These are phyloP conservation scores for Haematococcus sp. DNA, from an alignment of 139 green algal species.

Conservation along the genomic window DNA sequence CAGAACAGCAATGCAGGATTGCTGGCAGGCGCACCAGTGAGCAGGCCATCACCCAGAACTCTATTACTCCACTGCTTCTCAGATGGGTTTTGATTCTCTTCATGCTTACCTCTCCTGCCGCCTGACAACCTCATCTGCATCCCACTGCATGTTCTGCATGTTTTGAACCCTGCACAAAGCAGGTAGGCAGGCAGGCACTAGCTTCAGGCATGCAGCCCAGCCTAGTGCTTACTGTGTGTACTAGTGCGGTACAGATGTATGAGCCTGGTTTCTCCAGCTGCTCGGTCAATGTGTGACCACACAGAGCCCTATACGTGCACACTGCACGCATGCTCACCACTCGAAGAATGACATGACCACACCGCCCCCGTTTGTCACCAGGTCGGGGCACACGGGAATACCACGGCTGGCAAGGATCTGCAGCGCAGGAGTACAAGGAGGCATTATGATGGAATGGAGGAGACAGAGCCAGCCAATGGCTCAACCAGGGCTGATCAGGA, in stretches of 20 bases:
- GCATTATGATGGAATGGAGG: background rate
- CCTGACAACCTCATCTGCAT: slow-evolving; percentile 71
- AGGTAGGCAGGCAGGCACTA: background rate
- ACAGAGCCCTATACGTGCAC: background rate
- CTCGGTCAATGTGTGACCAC: no score
- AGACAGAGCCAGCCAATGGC: no score
- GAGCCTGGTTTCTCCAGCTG: no score
- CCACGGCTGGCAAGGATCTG: slow-evolving; percentile 19
- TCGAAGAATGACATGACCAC: slow-evolving; percentile 84
- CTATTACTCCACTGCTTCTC: no score
- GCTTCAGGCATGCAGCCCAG: no score
- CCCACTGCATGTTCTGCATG: slow-evolving; percentile 75
- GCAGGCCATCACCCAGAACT: no score
- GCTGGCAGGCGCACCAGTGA: no score
- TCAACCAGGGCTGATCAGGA: no score
- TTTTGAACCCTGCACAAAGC: slow-evolving; percentile 52
- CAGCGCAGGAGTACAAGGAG: background rate
- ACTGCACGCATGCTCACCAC: slow-evolving; percentile 48
- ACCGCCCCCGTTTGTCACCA: slow-evolving; percentile 66
- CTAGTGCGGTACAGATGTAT: background rate
- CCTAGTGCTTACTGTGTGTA: no score
- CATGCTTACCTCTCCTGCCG: slow-evolving; percentile 38
- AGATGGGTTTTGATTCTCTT: no score
- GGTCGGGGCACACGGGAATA: slow-evolving; percentile 66
- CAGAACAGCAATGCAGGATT: no score